Conservation (phyloP, 1,284 basidiomycete genomes). For the Fomitiporia mediterranea region DNA sequence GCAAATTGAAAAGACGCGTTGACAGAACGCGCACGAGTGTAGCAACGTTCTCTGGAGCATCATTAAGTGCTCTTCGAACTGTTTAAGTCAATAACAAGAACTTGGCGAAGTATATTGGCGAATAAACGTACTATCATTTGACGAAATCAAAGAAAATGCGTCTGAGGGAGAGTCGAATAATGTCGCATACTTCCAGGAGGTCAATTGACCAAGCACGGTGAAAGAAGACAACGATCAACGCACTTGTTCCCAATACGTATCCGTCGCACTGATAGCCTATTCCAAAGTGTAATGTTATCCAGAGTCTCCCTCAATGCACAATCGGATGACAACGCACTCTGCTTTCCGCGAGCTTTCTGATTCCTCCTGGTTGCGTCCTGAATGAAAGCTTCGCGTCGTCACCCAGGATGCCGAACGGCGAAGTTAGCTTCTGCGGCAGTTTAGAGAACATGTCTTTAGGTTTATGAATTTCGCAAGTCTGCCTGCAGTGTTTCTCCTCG, state of each 20-base stretch:
- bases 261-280: constrained; percentile 70
- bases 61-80: constrained; percentile 79
- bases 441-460: constrained; percentile 44
- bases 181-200: constrained; percentile 58
- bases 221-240: constrained; percentile 24
- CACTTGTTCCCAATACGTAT: constrained; percentile 84
- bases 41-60: constrained; percentile 79
- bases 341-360: constrained; percentile 65
- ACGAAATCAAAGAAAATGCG: constrained; percentile 81
- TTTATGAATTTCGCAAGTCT: too few species aligned
- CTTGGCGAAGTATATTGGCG: constrained; percentile 6
- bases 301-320: too few species aligned
- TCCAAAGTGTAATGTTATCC: too few species aligned
- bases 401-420: constrained; percentile 76
- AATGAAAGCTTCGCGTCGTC: constrained; percentile 89
- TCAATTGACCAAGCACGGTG: constrained; percentile 13
- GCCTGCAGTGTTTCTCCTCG: background rate
- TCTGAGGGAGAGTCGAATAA: constrained; percentile 86
- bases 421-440: constrained; percentile 63
- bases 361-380: constrained; percentile 73
- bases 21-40: constrained; percentile 75
- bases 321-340: constrained; percentile 42
- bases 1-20: constrained; percentile 73
- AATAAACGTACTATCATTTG: constrained; percentile 71
- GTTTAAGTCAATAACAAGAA: constrained; percentile 12